Percentiles rank a stretch among this genome's conserved stretches.
These are phyloP conservation scores for Rhytidiadelphus loreus DNA, from an alignment of 225 moss, liverwort and hornwort genomes.

Conservation along the genomic window DNA sequence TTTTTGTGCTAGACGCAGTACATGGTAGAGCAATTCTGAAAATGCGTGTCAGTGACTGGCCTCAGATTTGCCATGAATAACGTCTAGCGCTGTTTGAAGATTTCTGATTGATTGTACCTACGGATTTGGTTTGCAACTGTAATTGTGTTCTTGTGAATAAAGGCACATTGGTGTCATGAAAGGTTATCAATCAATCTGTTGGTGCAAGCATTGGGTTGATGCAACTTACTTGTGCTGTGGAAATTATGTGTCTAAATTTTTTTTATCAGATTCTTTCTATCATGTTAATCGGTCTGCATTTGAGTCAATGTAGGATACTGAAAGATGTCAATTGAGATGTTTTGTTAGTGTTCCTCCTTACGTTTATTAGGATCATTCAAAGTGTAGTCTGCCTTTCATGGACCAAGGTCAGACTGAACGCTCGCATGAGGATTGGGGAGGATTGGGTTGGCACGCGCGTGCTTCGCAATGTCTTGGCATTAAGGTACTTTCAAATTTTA, in stretches of 20 bases:
- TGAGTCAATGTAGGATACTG: background rate
- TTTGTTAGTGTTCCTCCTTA: background rate
- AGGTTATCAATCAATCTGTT: background rate
- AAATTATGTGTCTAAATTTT: background rate
- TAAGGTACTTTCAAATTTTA: background rate
- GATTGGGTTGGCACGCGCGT: background rate
- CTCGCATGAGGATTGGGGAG: background rate
- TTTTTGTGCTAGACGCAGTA: background rate
- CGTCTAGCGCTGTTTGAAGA: background rate
- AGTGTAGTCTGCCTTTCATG: background rate
- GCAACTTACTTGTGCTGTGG: background rate
- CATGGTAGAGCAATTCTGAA: background rate
- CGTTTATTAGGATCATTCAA: background rate
- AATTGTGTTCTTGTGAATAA: background rate
- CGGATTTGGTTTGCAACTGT: background rate
- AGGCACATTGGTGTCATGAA: background rate
- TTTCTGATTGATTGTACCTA: background rate
- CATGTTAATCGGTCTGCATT: background rate
- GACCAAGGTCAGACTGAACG: background rate
- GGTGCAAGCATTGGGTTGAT: background rate
- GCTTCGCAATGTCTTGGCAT: background rate
- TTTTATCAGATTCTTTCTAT: background rate
- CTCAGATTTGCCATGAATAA: slow-evolving; percentile 1
- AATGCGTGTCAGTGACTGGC: background rate
- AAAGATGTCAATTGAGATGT: background rate